Percentiles rank a stretch among this genome's conserved stretches.
phyloP scores from a whole-genome alignment of 2,329 filamentous ascomycete genomes.

The Iodosphaeria phyllophila region DNA sequence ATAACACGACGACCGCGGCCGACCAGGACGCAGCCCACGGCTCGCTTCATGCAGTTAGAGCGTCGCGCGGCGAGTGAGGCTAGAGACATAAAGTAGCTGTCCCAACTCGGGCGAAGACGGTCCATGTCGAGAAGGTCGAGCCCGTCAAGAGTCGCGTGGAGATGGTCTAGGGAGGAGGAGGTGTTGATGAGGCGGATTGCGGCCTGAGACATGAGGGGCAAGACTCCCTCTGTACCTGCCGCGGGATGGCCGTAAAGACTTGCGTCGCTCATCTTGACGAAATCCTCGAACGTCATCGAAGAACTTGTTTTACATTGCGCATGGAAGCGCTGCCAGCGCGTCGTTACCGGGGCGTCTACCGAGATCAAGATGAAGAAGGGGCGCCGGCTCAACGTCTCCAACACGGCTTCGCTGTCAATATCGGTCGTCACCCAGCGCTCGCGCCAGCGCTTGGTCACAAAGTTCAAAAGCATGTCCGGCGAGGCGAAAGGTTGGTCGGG shows the following conservation, averaged over 20 bases:
- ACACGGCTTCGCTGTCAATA: constrained; percentile 50
- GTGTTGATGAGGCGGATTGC: constrained; percentile 78
- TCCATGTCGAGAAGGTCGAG: constrained; percentile 63
- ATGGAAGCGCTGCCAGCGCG: constrained; percentile 68
- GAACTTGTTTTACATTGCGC: constrained; percentile 12
- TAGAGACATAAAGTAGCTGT: constrained; percentile 97
- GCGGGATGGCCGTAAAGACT: no score
- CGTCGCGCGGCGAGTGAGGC: constrained; percentile 77
- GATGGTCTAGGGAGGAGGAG: constrained; percentile 47
- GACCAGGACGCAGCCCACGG: constrained; percentile 87
- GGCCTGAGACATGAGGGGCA: constrained; percentile 63
- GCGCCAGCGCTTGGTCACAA: constrained; percentile 71
- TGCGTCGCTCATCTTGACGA: constrained; percentile 42
- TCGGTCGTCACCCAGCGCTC: constrained; percentile 74
- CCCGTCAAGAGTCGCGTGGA: constrained; percentile 53
- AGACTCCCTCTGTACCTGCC: constrained; percentile 41
- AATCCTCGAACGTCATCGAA: constrained; percentile 26
- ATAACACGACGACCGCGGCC: constrained; percentile 66
- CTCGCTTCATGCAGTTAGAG: constrained; percentile 95
- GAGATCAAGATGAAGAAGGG: constrained; percentile 90
- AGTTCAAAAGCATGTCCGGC: constrained; percentile 55
- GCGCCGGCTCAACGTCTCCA: constrained; percentile 58
- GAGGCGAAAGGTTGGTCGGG: constrained; percentile 32
- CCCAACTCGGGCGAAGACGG: constrained; percentile 78
- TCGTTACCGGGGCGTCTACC: constrained; percentile 71